Evolutionary conservation across 164 flowering plant genomes (phyloP).

Genomic region (Chimonanthus salicifolius): DNA sequence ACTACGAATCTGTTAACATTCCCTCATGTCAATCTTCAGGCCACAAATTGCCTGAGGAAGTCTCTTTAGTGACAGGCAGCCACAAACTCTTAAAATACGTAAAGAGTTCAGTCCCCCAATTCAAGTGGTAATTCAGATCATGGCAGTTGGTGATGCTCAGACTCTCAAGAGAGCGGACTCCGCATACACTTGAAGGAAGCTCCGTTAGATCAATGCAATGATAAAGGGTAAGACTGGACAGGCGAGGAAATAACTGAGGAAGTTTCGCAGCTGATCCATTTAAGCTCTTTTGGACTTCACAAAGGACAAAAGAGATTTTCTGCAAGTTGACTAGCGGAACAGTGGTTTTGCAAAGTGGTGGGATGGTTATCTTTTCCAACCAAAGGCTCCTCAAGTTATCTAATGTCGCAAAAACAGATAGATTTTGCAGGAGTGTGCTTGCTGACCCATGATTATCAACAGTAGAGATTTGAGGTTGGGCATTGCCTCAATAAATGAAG

Average conservation of each 20-base stretch:
- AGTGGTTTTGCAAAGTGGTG: conserved; percentile 24
- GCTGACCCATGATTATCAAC: conserved; percentile 34
- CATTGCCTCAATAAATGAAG: conserved; percentile 63
- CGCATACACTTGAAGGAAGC: conserved; percentile 48
- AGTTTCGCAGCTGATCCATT: conserved; percentile 29
- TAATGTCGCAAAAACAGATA: conserved; percentile 35
- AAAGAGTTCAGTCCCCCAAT: conserved; percentile 38
- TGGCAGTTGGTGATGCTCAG: conserved; percentile 75
- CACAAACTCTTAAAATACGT: conserved; percentile 46
- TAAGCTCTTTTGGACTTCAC: conserved; percentile 38
- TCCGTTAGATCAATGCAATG: conserved; percentile 54
- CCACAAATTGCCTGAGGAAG: conserved; percentile 53
- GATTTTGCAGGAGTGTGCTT: conserved; percentile 36
- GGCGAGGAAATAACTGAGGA: conserved; percentile 43
- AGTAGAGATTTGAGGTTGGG: conserved; percentile 58
- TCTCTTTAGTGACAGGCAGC: conserved; percentile 45
- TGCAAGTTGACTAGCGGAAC: conserved; percentile 32
- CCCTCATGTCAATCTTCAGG: conserved; percentile 74
- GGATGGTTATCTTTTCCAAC: conserved; percentile 60
- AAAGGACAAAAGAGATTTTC: conserved; percentile 58
- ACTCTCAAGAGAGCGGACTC: conserved; percentile 33
- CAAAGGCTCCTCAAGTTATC: conserved; percentile 59
- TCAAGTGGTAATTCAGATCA: conserved; percentile 40
- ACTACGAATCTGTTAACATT: conserved; percentile 39
- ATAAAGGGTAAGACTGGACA: conserved; percentile 61